These are phyloP conservation scores for Vitis amurensis DNA, from an alignment of 164 flowering plant species.

Conservation along the genomic window DNA sequence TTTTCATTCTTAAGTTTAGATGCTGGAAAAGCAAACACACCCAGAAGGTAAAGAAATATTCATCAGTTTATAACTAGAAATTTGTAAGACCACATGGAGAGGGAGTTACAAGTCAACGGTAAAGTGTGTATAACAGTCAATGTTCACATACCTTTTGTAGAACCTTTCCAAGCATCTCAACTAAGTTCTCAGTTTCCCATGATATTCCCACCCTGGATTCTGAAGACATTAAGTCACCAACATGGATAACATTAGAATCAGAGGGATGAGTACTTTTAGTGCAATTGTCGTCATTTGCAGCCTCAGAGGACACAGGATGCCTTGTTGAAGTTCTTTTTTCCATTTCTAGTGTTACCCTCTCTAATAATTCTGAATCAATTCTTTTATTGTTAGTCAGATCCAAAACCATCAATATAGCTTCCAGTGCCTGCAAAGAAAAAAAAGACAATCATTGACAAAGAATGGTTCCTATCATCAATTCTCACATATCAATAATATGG, in stretches of 20 bases:
- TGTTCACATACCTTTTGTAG: slow-evolving; percentile 52
- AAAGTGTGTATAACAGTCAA: not conserved
- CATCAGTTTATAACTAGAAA: not conserved
- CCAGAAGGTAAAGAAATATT: not conserved
- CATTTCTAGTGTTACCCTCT: slow-evolving; percentile 54
- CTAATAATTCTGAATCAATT: slow-evolving; percentile 61
- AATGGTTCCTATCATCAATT: not conserved
- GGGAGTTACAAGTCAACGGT: not conserved
- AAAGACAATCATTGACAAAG: not conserved
- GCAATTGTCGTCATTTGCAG: slow-evolving; percentile 4
- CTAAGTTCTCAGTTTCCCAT: slow-evolving; percentile 53
- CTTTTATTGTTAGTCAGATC: slow-evolving; percentile 60
- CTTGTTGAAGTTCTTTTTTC: slow-evolving; percentile 42
- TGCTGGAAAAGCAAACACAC: not conserved
- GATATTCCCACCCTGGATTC: slow-evolving; percentile 27
- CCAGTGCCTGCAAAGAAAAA: slow-evolving; percentile 57
- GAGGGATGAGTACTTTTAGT: slow-evolving; percentile 1
- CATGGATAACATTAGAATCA: slow-evolving; percentile 14
- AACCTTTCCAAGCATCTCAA: slow-evolving; percentile 69
- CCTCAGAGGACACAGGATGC: slow-evolving; percentile 9
- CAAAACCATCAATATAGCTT: slow-evolving; percentile 72
- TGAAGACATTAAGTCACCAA: slow-evolving; percentile 6
- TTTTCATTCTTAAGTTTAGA: too few relatives aligned
- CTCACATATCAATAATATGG: not conserved
- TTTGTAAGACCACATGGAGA: not conserved